phyloP scores from a whole-genome alignment of 176 grass and related monocot species.

The Dendrocalamus sinicus region DNA sequence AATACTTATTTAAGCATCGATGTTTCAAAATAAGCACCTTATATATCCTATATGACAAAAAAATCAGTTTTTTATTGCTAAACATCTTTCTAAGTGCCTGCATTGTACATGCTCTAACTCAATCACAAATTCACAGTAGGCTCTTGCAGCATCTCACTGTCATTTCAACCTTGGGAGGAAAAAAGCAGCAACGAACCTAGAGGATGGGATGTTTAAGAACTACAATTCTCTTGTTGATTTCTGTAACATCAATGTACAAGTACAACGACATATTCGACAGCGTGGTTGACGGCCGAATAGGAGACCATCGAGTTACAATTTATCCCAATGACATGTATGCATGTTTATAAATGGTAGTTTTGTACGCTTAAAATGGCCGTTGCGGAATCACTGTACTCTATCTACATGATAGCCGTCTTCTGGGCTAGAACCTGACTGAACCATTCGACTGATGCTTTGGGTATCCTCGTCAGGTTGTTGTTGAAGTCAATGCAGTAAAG shows the following conservation, averaged over 20 bases:
- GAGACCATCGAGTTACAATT: not conserved
- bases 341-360: not conserved
- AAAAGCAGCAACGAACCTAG: not conserved
- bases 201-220: not conserved
- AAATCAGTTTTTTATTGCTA: no score
- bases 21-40: no score
- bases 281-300: not conserved
- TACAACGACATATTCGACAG: not conserved
- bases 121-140: not conserved
- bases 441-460: slow-evolving; percentile 80
- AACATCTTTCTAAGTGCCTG: no score
- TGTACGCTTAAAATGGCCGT: slow-evolving; percentile 1
- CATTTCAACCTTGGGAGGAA: not conserved
- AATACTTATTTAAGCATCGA: no score
- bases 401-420: slow-evolving; percentile 24
- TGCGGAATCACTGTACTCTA: not conserved
- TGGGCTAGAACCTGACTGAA: slow-evolving; percentile 57
- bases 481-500: slow-evolving; percentile 79
- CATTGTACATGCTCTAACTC: no score
- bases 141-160: not conserved
- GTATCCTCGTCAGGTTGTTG: slow-evolving; percentile 82
- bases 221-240: not conserved
- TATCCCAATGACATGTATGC: not conserved
- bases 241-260: not conserved
- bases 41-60: no score